Evolutionary conservation across 31 red algal genomes (phyloP).

Genomic region (Asparagopsis taxiformis): DNA sequence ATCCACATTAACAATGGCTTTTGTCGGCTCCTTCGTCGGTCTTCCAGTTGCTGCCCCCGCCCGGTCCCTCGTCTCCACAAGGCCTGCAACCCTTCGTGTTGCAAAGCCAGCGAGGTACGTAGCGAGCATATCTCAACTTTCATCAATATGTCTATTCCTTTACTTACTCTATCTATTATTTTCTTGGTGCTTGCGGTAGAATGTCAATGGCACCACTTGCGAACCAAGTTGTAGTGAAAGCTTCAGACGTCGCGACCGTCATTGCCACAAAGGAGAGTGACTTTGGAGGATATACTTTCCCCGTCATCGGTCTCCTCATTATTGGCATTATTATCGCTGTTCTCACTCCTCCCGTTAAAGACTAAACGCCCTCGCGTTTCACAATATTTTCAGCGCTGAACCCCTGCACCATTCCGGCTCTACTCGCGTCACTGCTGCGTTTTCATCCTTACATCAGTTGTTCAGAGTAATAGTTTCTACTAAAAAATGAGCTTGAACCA

Average conservation of each 20-base stretch:
- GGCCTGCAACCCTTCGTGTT: slow-evolving; percentile 19
- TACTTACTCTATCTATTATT: slow-evolving; percentile 8
- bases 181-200: too few relatives aligned
- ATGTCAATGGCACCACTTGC: slow-evolving; percentile 46
- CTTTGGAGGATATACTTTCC: slow-evolving; percentile 79
- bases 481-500: slow-evolving; percentile 2
- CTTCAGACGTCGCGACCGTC: slow-evolving; percentile 15
- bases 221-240: slow-evolving; percentile 17
- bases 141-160: not conserved
- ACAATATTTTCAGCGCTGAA: not conserved
- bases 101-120: slow-evolving; percentile 56
- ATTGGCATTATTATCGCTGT: slow-evolving; percentile 84
- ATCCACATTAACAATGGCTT: slow-evolving; percentile 77
- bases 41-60: slow-evolving; percentile 22
- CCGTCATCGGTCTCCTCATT: slow-evolving; percentile 68
- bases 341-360: slow-evolving; percentile 82
- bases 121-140: not conserved
- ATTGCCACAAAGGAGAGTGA: slow-evolving; percentile 55
- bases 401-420: too few relatives aligned
- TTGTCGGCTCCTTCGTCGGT: slow-evolving; percentile 54
- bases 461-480: slow-evolving; percentile 29
- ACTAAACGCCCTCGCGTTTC: slow-evolving; percentile 24
- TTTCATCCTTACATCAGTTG: too few relatives aligned
- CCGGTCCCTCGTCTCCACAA: slow-evolving; percentile 37
- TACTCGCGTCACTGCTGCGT: too few relatives aligned